Percentiles rank a stretch among this genome's conserved stretches.
Evolutionary conservation across 192 early-diverging fungal genomes (phyloP).

Genomic region (Bifiguratus adelaidae): DNA sequence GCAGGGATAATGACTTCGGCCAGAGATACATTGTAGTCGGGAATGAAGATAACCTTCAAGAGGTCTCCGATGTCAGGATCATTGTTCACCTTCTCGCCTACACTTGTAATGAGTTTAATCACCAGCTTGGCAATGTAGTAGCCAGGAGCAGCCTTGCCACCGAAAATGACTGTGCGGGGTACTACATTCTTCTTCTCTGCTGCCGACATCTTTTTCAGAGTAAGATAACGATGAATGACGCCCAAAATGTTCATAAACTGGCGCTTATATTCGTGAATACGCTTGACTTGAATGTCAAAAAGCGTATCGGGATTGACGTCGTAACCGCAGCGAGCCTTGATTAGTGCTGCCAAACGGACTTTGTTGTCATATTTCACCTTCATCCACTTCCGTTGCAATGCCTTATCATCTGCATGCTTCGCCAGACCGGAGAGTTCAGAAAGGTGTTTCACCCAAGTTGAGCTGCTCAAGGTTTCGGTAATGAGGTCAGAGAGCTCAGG

Average conservation of each 20-base stretch:
- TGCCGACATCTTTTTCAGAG: slow-evolving; percentile 68
- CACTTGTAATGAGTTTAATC: slow-evolving; percentile 98
- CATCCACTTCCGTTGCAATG: slow-evolving; percentile 82
- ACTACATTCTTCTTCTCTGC: slow-evolving; percentile 55
- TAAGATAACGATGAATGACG: slow-evolving; percentile 90
- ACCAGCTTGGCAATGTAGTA: slow-evolving; percentile 99
- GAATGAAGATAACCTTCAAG: slow-evolving; percentile 95
- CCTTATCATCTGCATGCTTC: slow-evolving; percentile 42
- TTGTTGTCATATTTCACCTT: slow-evolving; percentile 89
- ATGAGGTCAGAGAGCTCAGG: slow-evolving; percentile 78
- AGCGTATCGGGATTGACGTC: slow-evolving; percentile 76
- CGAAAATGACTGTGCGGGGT: slow-evolving; percentile 88
- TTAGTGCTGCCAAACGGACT: slow-evolving; percentile 77
- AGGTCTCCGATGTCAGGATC: slow-evolving; percentile 70
- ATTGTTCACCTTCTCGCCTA: slow-evolving; percentile 78
- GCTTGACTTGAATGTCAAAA: slow-evolving; percentile 97
- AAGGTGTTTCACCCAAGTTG: slow-evolving; percentile 71
- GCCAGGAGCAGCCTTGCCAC: slow-evolving; percentile 95
- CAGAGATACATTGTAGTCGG: slow-evolving; percentile 97
- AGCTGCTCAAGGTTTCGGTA: slow-evolving; percentile 62
- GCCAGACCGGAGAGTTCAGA: slow-evolving; percentile 56
- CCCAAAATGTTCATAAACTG: slow-evolving; percentile 98
- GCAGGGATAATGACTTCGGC: slow-evolving; percentile 96
- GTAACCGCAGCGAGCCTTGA: slow-evolving; percentile 57
- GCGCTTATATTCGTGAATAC: slow-evolving; percentile 99